phyloP scores from a whole-genome alignment of 2,329 filamentous ascomycete species.

The Microdochium nivale region DNA sequence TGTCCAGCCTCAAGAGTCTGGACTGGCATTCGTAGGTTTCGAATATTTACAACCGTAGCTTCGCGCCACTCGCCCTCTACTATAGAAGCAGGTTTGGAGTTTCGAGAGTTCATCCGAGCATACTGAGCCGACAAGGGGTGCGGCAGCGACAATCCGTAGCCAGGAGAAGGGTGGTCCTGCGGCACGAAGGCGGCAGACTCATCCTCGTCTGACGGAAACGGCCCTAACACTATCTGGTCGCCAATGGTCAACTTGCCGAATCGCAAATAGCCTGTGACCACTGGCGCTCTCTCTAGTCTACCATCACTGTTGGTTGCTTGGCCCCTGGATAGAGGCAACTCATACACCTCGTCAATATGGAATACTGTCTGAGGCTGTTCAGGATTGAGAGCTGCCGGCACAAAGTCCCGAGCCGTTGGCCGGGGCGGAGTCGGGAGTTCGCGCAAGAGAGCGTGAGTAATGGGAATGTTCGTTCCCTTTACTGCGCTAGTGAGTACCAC shows the following conservation, averaged over 20 bases:
- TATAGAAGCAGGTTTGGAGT: conserved; percentile 40
- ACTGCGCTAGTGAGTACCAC: conserved; percentile 84
- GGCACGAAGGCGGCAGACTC: conserved; percentile 29
- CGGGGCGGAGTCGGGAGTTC: conserved; percentile 60
- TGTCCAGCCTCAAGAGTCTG: conserved; percentile 68
- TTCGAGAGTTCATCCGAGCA: conserved; percentile 41
- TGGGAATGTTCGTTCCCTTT: conserved; percentile 71
- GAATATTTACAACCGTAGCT: conserved; percentile 75
- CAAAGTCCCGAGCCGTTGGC: conserved; percentile 44
- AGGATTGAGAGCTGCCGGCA: conserved; percentile 46
- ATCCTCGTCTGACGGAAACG: conserved; percentile 55
- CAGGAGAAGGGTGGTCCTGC: conserved; percentile 37
- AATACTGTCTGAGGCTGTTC: conserved; percentile 62
- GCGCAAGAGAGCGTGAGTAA: conserved; percentile 73
- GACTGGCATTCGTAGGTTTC: conserved; percentile 80
- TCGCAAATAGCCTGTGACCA: conserved; percentile 79
- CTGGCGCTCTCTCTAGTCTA: conserved; percentile 29
- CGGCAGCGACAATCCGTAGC: conserved; percentile 40
- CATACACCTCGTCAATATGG: conserved; percentile 86
- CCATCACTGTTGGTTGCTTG: conserved; percentile 21
- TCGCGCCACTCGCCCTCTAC: conserved; percentile 66
- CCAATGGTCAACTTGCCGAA: conserved; percentile 71
- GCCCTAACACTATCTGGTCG: conserved; percentile 70
- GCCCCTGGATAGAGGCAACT: conserved; percentile 55
- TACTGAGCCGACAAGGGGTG: conserved; percentile 46